Evolutionary conservation across 352 stramenopile genomes (phyloP), one percentile per base, ranked within the genome.

Genomic region (Globisporangium okanoganense): DNA sequence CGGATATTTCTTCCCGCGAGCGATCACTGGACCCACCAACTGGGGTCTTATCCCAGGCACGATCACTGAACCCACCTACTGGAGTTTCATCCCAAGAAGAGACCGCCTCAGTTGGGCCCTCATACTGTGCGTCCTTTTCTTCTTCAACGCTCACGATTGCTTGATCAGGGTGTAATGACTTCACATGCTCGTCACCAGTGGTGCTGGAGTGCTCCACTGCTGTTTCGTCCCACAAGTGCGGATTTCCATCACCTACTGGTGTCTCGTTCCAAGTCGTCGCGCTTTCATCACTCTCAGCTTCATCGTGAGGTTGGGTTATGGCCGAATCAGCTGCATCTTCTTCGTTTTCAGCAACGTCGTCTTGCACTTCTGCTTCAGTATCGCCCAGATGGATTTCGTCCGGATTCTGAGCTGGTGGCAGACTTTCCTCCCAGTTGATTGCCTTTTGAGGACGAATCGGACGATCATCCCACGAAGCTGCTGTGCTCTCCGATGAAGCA

Each of bases 381-480:
- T 41, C 18, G 9, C 12, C 18, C 40, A 8, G 9, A 12, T 43
- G 14, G n/a, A 18, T 13, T 52, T 49, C 4, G 18, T n/a, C 22
- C 33, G 7, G 22, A 25, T 52, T 33, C 20, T 27, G 13, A 50
- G 38, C 18, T 44, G 38, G 43, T 16, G 22, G 27, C 22, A 22
- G 7, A 8, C 5, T 27, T 38, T 49, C 40, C 29, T 43, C 25
- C 22, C 40, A 58, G 7, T 31, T 33, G 38, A 51, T 60, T 60
- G 51, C 25, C n/a, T 41, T 31, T 5, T 50, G 58, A n/a, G 50
- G 31, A 12, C 29, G 48, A 45, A 70, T 67, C 6, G 62, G 62
- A 24, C 52, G 66, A 0, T 72, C 58, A 20, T 70, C 66, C 66
- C 52, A 66, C 7, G 33, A 45, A 10, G 27, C 10, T 12, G n/a